A percentile compares a stretch with the other conserved stretches of the same genome.
Conservation (phyloP, 2,329 filamentous ascomycete genomes). For the Aspergillus spinulosporus region DNA sequence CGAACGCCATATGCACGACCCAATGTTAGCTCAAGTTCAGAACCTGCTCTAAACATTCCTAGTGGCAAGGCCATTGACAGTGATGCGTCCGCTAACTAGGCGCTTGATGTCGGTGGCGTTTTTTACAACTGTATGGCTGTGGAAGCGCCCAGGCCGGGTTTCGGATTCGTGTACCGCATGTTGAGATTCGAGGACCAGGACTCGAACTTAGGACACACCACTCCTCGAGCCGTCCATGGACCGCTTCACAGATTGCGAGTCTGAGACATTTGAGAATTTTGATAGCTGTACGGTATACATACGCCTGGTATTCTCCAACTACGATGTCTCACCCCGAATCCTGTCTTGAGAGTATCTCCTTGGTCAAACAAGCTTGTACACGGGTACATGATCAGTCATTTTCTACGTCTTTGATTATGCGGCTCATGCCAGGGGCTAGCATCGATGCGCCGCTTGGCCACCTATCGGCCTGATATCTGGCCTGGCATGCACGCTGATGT, state of each 20-base stretch:
- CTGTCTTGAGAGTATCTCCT: not conserved
- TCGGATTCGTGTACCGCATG: not conserved
- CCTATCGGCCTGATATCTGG: not conserved
- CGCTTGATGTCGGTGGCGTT: slow-evolving; percentile 2
- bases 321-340: not conserved
- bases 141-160: not conserved
- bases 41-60: not conserved
- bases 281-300: not conserved
- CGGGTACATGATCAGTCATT: too few species aligned
- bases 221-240: too few species aligned
- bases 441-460: not conserved
- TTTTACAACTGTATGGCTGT: not conserved
- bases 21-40: not conserved
- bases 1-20: not conserved
- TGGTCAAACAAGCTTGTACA: not conserved
- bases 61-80: not conserved
- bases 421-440: not conserved
- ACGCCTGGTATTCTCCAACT: not conserved
- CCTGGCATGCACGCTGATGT: not conserved
- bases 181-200: not conserved
- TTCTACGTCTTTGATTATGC: too few species aligned
- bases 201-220: not conserved
- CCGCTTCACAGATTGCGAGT: not conserved
- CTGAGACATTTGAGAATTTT: not conserved
- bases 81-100: not conserved